These are phyloP conservation scores for Nicotiana obtusifolia DNA, from an alignment of 257 asterid species.

Conservation along the genomic window DNA sequence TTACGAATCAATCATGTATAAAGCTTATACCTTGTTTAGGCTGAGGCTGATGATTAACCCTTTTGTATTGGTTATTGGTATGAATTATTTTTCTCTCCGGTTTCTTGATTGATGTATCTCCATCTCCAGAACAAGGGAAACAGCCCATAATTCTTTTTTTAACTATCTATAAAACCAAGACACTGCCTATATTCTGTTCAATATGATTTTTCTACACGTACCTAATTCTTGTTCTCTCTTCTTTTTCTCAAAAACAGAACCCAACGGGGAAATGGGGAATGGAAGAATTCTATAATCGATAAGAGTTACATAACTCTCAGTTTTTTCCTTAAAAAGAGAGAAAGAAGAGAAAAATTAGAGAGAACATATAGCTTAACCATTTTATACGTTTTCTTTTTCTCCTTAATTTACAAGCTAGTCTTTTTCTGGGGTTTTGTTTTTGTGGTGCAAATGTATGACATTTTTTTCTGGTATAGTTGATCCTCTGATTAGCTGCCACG, in stretches of 20 bases:
- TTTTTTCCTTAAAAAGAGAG: slow-evolving; percentile 8
- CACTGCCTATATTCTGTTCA: neutral
- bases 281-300: neutral
- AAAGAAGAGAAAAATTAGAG: slow-evolving; percentile 7
- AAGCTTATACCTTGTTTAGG: neutral
- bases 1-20: neutral
- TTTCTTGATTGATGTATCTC: slow-evolving; percentile 45
- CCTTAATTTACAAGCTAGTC: neutral
- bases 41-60: neutral
- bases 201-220: neutral
- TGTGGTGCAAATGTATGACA: slow-evolving; percentile 4
- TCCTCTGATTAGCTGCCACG: neutral
- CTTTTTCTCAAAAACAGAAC: neutral
- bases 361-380: neutral
- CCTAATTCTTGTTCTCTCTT: slow-evolving; percentile 9
- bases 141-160: slow-evolving; percentile 49
- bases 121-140: slow-evolving; percentile 63
- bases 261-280: neutral
- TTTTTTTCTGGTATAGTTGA: neutral
- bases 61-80: neutral
- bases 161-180: neutral
- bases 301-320: neutral
- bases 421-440: neutral
- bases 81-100: slow-evolving; percentile 24
- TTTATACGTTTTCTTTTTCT: neutral